phyloP scores from a whole-genome alignment of 2,329 filamentous ascomycete genomes.

The Botryotinia calthae region DNA sequence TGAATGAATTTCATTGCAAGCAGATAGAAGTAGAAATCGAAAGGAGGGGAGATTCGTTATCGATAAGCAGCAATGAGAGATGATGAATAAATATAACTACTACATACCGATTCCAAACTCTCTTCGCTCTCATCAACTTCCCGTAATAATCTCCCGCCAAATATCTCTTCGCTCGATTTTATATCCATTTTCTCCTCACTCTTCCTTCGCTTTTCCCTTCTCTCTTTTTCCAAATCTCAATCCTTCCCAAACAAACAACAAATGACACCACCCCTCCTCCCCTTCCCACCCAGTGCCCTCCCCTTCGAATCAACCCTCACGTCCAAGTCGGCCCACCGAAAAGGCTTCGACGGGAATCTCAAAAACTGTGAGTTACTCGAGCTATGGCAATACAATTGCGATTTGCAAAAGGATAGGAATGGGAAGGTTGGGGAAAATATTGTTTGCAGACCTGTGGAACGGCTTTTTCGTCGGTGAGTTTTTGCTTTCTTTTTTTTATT shows the following conservation, averaged over 20 bases:
- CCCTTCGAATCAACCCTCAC: slow-evolving; percentile 39
- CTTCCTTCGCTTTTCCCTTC: not conserved
- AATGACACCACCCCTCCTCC: slow-evolving; percentile 59
- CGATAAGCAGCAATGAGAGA: slow-evolving; percentile 22
- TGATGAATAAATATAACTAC: not conserved
- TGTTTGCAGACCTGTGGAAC: slow-evolving; percentile 54
- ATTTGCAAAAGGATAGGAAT: slow-evolving; percentile 48
- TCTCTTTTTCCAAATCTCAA: not conserved
- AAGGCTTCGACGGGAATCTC: slow-evolving; percentile 56
- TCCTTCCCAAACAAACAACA: not conserved
- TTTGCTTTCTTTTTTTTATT: not conserved
- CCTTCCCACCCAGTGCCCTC: slow-evolving; percentile 54
- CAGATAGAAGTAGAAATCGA: not conserved
- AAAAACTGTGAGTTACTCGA: slow-evolving; percentile 44
- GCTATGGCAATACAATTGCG: slow-evolving; percentile 42
- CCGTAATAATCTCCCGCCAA: slow-evolving; percentile 50
- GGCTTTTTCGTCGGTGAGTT: slow-evolving; percentile 59
- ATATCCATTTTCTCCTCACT: slow-evolving; percentile 20
- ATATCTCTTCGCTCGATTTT: slow-evolving; percentile 29
- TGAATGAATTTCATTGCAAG: not conserved
- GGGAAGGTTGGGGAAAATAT: slow-evolving; percentile 46
- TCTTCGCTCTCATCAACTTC: slow-evolving; percentile 53
- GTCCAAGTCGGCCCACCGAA: slow-evolving; percentile 40
- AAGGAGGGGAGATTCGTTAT: slow-evolving; percentile 21
- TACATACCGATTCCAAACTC: slow-evolving; percentile 57